Evolutionary conservation across 371 early-diverging fungal genomes (phyloP).

Genomic region (Dipsacomyces acuminosporus): DNA sequence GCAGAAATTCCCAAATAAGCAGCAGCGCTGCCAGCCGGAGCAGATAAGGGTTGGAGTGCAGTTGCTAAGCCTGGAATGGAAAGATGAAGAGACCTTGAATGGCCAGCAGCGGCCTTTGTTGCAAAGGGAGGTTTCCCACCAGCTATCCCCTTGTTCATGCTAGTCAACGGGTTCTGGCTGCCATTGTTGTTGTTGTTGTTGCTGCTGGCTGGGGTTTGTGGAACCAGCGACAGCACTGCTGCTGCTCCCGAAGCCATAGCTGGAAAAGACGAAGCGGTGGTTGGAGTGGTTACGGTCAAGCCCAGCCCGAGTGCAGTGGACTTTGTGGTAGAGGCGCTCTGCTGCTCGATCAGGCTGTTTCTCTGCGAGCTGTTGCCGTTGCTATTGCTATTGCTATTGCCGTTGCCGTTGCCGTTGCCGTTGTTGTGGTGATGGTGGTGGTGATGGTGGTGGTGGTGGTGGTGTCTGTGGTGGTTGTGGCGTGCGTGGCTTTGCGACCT

Average conservation of each 20-base stretch:
- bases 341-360: slow-evolving; percentile 43
- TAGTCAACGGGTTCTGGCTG: too few species aligned
- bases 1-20: slow-evolving; percentile 1
- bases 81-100: slow-evolving; percentile 12
- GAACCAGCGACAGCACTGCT: not conserved
- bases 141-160: not conserved
- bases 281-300: slow-evolving; percentile 23
- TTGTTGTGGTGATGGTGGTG: slow-evolving; percentile 6
- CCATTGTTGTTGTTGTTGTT: too few species aligned
- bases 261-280: not conserved
- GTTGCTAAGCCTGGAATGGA: slow-evolving; percentile 4
- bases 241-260: slow-evolving; percentile 6
- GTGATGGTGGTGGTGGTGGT: slow-evolving; percentile 14
- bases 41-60: slow-evolving; percentile 19
- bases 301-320: slow-evolving; percentile 30
- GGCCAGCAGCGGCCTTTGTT: not conserved
- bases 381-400: slow-evolving; percentile 15
- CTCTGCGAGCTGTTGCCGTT: slow-evolving; percentile 38
- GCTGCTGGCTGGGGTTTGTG: slow-evolving; percentile 2
- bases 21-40: slow-evolving; percentile 1
- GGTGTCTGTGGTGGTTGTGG: slow-evolving; percentile 38
- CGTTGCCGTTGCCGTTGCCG: slow-evolving; percentile 7
- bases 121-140: slow-evolving; percentile 4
- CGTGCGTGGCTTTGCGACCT: slow-evolving; percentile 60
- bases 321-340: slow-evolving; percentile 3